Percentiles rank a stretch among this genome's conserved stretches.
Evolutionary conservation across 352 stramenopile species (phyloP).

Genomic region (Globisporangium parvum): DNA sequence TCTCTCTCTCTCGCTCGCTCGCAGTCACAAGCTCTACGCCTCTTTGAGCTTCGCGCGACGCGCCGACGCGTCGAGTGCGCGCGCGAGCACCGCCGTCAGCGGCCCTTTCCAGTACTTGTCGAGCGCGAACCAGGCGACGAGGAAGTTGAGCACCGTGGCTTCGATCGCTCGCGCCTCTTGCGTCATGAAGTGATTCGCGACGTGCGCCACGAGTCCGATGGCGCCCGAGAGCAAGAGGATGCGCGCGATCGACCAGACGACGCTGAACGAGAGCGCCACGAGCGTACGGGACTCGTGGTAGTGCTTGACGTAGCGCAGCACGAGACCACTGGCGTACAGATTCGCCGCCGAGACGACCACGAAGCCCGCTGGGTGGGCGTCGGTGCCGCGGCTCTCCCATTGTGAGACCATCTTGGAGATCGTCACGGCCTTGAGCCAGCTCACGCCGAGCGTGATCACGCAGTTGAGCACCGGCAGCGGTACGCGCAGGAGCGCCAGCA

Average conservation of each 20-base stretch:
- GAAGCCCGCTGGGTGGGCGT: constrained; percentile 54
- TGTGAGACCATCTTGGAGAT: constrained; percentile 59
- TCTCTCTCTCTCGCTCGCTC: background rate
- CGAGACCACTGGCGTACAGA: constrained; percentile 57
- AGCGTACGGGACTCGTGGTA: constrained; percentile 33
- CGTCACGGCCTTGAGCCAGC: constrained; percentile 70
- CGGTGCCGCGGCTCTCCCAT: constrained; percentile 33
- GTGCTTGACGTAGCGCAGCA: constrained; percentile 49
- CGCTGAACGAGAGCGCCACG: constrained; percentile 25
- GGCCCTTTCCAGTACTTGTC: constrained; percentile 68
- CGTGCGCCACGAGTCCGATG: constrained; percentile 47
- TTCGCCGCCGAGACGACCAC: constrained; percentile 59
- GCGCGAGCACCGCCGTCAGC: constrained; percentile 27
- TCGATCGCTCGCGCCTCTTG: constrained; percentile 44
- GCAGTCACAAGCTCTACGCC: constrained; percentile 7
- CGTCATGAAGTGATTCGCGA: constrained; percentile 52
- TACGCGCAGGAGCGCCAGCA: constrained; percentile 31
- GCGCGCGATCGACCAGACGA: constrained; percentile 39
- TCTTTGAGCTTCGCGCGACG: constrained; percentile 19
- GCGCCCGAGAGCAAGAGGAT: constrained; percentile 30
- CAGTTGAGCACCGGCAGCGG: constrained; percentile 40
- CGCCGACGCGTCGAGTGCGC: constrained; percentile 11
- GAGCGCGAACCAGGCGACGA: constrained; percentile 62
- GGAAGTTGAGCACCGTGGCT: constrained; percentile 48
- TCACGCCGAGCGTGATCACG: constrained; percentile 49